Conservation (phyloP, 371 early-diverging fungal species). For the Syncephalis fuscata region DNA sequence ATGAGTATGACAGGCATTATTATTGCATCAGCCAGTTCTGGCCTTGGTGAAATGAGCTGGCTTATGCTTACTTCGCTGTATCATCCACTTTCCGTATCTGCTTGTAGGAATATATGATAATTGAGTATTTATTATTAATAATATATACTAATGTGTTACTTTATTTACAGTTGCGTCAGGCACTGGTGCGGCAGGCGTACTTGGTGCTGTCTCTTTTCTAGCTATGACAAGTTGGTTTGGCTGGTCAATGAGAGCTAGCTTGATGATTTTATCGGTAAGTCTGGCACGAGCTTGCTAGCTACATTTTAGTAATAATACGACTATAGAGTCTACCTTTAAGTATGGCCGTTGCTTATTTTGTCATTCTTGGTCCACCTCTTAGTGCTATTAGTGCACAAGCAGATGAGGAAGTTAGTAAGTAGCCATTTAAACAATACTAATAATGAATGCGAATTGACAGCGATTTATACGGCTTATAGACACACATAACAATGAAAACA, state of each 20-base stretch:
- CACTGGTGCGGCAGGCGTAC: slow-evolving; percentile 26
- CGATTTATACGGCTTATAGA: too few species aligned
- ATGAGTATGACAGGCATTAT: slow-evolving; percentile 12
- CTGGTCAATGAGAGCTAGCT: slow-evolving; percentile 9
- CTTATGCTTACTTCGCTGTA: slow-evolving; percentile 23
- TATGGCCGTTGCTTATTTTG: not conserved
- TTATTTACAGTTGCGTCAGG: slow-evolving; percentile 10
- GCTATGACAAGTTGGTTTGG: slow-evolving; percentile 21
- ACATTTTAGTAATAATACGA: not conserved
- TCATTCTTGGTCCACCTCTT: not conserved
- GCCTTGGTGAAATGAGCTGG: slow-evolving; percentile 24
- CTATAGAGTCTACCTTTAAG: too few species aligned
- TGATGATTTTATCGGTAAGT: slow-evolving; percentile 12
- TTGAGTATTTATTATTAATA: too few species aligned
- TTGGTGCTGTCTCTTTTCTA: slow-evolving; percentile 18
- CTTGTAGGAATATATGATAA: slow-evolving; percentile 8
- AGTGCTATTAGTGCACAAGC: too few species aligned
- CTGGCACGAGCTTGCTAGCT: too few species aligned
- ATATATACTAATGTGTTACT: too few species aligned
- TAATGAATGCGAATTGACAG: too few species aligned
- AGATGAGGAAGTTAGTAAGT: too few species aligned
- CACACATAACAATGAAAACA: too few species aligned
- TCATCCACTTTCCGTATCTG: slow-evolving; percentile 14
- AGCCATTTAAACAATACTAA: too few species aligned
- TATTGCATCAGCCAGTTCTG: slow-evolving; percentile 22